Evolutionary conservation across 179 eudicot species (phyloP).

Genomic region (Drosera spatulata): DNA sequence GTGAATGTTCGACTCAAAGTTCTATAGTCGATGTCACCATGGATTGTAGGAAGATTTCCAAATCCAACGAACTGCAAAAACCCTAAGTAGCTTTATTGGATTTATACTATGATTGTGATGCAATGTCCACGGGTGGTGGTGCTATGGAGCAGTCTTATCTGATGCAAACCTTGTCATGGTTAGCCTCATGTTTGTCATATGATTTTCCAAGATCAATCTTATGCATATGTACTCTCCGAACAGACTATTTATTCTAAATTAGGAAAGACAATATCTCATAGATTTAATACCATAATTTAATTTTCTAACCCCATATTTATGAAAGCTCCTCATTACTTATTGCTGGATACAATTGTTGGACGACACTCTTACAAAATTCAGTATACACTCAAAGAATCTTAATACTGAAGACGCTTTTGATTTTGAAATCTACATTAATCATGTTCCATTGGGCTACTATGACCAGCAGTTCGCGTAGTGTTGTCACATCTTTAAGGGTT

Average conservation of each 20-base stretch:
- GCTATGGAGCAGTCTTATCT: constrained; percentile 24
- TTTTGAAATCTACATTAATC: too few species aligned
- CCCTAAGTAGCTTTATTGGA: constrained; percentile 25
- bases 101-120: constrained; percentile 36
- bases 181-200: constrained; percentile 3
- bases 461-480: too few species aligned
- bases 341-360: too few species aligned
- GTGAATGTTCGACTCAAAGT: constrained; percentile 14
- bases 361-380: too few species aligned
- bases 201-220: neutral
- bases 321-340: too few species aligned
- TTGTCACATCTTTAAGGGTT: too few species aligned
- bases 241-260: neutral
- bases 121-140: constrained; percentile 39
- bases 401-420: too few species aligned
- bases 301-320: too few species aligned
- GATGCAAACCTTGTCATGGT: constrained; percentile 26
- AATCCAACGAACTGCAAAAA: neutral
- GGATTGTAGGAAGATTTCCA: neutral
- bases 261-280: too few species aligned
- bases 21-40: constrained; percentile 5
- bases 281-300: too few species aligned
- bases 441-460: too few species aligned
- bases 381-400: too few species aligned
- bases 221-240: neutral